Evolutionary conservation across 1,284 basidiomycete genomes (phyloP).

Genomic region (Moniliophthora roreri): DNA sequence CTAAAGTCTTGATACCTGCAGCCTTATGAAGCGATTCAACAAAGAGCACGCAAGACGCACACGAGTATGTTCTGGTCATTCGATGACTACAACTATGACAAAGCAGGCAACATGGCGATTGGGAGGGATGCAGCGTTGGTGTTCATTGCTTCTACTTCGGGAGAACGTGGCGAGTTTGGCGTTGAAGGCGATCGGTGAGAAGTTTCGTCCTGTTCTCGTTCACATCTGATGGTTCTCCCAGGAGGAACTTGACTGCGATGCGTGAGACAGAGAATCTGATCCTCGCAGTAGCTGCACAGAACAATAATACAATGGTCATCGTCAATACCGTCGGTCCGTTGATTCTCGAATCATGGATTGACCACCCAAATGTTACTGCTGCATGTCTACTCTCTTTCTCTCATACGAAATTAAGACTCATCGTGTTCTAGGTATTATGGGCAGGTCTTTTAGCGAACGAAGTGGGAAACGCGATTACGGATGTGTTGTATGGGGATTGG

Average conservation of each 20-base stretch:
- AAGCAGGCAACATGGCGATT: constrained; percentile 26
- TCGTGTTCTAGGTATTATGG: constrained; percentile 40
- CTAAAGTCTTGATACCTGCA: constrained; percentile 9
- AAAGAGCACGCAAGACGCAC: constrained; percentile 28
- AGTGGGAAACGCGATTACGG: constrained; percentile 73
- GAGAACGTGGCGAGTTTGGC: constrained; percentile 22
- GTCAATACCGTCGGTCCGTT: constrained; percentile 52
- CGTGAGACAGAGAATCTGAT: constrained; percentile 41
- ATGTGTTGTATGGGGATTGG: constrained; percentile 69
- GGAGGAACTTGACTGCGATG: constrained; percentile 56
- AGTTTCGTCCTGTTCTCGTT: constrained; percentile 44
- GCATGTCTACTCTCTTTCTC: constrained; percentile 11
- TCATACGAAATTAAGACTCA: no score
- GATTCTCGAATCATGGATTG: constrained; percentile 50
- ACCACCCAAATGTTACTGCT: constrained; percentile 48
- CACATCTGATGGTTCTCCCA: constrained; percentile 32
- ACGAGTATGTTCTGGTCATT: constrained; percentile 37
- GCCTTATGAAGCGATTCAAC: constrained; percentile 40
- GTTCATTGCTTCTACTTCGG: constrained; percentile 38
- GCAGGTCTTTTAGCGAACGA: constrained; percentile 74
- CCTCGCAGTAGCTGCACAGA: constrained; percentile 25
- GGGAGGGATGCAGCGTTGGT: constrained; percentile 34
- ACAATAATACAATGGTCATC: constrained; percentile 57
- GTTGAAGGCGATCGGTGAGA: constrained; percentile 15
- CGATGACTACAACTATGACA: constrained; percentile 29